These are phyloP conservation scores for Alopecurus myosuroides DNA, from an alignment of 176 grass and related monocot species.

Conservation along the genomic window DNA sequence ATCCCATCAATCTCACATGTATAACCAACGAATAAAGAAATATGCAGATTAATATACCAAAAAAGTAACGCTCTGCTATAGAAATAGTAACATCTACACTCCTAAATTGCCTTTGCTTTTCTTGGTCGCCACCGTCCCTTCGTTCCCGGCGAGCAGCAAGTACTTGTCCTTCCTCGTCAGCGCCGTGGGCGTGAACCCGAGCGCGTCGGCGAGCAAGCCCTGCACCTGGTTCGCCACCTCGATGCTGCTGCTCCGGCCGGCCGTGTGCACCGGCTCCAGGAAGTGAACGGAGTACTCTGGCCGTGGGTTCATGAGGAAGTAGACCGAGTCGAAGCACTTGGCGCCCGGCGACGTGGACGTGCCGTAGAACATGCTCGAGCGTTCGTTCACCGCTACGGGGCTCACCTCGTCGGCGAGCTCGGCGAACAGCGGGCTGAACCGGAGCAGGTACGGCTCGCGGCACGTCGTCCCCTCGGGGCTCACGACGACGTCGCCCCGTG, in stretches of 20 bases:
- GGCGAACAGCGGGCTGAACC: slow-evolving; percentile 67
- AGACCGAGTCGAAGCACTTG: slow-evolving; percentile 66
- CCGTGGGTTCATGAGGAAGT: slow-evolving; percentile 54
- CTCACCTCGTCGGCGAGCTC: slow-evolving; percentile 48
- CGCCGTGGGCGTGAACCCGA: slow-evolving; percentile 54
- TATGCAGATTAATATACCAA: neutral
- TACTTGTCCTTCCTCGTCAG: slow-evolving; percentile 82
- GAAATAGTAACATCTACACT: neutral
- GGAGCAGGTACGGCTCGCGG: slow-evolving; percentile 65
- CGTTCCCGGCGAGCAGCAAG: slow-evolving; percentile 57
- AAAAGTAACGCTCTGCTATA: neutral
- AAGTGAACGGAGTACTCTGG: slow-evolving; percentile 45
- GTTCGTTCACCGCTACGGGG: slow-evolving; percentile 44
- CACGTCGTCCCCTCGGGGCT: slow-evolving; percentile 69
- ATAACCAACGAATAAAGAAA: neutral
- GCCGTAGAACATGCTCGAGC: slow-evolving; percentile 54
- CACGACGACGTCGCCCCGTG: slow-evolving; percentile 37
- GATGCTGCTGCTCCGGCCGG: neutral
- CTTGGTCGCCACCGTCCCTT: slow-evolving; percentile 21
- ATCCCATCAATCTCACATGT: neutral
- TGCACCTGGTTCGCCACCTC: slow-evolving; percentile 53
- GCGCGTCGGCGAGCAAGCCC: slow-evolving; percentile 23
- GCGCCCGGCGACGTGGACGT: slow-evolving; percentile 38
- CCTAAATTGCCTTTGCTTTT: neutral
- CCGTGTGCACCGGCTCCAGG: slow-evolving; percentile 37